These are phyloP conservation scores for Lactifluus volemus DNA, from an alignment of 768 basidiomycete species.

Conservation along the genomic window DNA sequence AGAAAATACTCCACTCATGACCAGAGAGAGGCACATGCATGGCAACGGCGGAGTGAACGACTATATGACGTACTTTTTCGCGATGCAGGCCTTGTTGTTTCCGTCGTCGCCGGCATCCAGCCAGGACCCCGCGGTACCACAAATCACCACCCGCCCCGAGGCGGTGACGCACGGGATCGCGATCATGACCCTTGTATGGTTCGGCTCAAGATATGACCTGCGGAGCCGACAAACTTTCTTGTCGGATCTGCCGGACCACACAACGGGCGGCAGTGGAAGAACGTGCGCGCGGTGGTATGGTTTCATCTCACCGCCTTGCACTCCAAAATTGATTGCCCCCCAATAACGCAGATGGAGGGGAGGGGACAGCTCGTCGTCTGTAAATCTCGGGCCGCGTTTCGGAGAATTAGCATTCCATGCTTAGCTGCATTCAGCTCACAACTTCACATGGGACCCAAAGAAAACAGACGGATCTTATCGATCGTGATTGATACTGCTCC, in stretches of 20 bases:
- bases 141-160: not conserved
- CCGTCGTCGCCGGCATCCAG: not conserved
- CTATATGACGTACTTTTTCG: not conserved
- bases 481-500: not conserved
- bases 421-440: not conserved
- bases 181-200: not conserved
- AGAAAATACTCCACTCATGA: not conserved
- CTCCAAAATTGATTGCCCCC: not conserved
- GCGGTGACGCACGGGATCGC: not conserved
- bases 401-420: not conserved
- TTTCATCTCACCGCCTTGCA: not conserved
- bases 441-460: not conserved
- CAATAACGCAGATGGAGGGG: not conserved
- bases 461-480: not conserved
- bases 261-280: not conserved
- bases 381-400: not conserved
- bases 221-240: not conserved
- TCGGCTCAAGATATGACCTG: not conserved
- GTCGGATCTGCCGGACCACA: not conserved
- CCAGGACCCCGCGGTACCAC: not conserved
- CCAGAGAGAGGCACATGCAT: not conserved
- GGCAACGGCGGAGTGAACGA: not conserved
- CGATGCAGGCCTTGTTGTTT: not conserved
- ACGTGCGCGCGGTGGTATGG: not conserved
- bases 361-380: not conserved